Conservation (phyloP, 2,329 filamentous ascomycete genomes). For the Pyrenophora seminiperda region DNA sequence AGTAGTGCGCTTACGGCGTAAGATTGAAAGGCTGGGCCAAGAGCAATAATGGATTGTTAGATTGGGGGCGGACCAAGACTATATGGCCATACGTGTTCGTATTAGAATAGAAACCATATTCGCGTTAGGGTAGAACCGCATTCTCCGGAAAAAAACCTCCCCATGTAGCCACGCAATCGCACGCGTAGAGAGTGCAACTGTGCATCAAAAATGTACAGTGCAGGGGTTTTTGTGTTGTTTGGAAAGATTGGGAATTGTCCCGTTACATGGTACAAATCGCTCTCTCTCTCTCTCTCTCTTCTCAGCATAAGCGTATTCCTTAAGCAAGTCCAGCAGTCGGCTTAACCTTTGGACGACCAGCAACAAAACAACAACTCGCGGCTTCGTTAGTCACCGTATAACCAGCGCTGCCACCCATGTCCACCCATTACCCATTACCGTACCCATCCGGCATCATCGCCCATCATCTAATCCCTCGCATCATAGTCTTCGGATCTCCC, state of each 20-base stretch:
- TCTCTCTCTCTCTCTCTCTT: too few relatives aligned
- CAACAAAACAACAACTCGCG: background rate
- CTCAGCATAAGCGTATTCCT: background rate
- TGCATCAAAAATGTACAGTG: too few relatives aligned
- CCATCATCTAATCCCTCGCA: too few relatives aligned
- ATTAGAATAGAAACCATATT: too few relatives aligned
- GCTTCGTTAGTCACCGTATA: background rate
- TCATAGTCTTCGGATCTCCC: slow-evolving; percentile 20
- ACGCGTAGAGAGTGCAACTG: too few relatives aligned
- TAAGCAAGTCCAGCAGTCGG: background rate
- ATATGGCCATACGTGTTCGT: too few relatives aligned
- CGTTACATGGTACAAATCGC: background rate
- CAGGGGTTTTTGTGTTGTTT: too few relatives aligned
- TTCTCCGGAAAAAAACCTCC: too few relatives aligned
- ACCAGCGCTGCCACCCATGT: background rate
- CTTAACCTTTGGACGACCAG: background rate
- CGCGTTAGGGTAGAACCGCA: too few relatives aligned
- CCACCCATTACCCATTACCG: background rate
- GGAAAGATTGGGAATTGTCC: background rate
- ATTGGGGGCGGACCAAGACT: too few relatives aligned
- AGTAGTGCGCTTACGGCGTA: slow-evolving; percentile 80
- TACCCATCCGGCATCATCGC: background rate
- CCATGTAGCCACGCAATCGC: too few relatives aligned
- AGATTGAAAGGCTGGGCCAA: background rate
- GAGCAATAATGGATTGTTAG: too few relatives aligned